Base-by-base conservation (phyloP, 805 yeast genomes). In the Yarrowia divulgata region DNA sequence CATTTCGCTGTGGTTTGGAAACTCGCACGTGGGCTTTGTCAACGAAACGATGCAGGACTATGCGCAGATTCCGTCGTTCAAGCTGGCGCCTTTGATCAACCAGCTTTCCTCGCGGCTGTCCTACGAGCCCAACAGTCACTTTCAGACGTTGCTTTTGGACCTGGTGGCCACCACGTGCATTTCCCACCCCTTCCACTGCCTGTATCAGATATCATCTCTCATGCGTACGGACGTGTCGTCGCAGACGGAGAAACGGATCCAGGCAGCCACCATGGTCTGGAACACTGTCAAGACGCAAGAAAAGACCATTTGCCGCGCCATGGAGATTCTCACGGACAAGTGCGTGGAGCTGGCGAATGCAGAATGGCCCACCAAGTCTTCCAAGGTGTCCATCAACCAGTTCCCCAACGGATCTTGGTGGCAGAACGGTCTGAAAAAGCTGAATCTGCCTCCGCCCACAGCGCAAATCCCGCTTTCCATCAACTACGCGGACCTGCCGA, bases 1-100 rank as follows among this genome's bases (percentile, higher is more conserved):
- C 71, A 89, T 93, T 77, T 90, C 93, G 0, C 77, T 94, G 12
- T 94, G 98, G 97, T 81, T 94, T 48, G 90, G 88, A 71, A 83
- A 86, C 72, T 82, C 87, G 2, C 75, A 76, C 7, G 81, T 81
- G 42, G 82, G 77, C 1, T 76, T 74, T 0, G 78, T 90, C 6
- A 88, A 86, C 71, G 71, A 69, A 3, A 73, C 78, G 9, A 79
- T 90, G 10, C 73, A 74, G 14, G 72, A 75, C 1, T 74, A 89
- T 2, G 64, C 74, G 0, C 60, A 64, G 0, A 77, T 91, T 19
- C 90, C 96, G 0, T 81, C 85, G 14, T 81, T 81, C 74, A 88
- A 88, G 73, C 85, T 92, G 67, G 81, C 91, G 6, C 85, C 92
- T 0, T 93, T 98, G 97, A 81, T 88, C 45, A 88, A 89, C 70